Evolutionary conservation across 371 early-diverging fungal species (phyloP).

Genomic region (Fennellomyces sp.): DNA sequence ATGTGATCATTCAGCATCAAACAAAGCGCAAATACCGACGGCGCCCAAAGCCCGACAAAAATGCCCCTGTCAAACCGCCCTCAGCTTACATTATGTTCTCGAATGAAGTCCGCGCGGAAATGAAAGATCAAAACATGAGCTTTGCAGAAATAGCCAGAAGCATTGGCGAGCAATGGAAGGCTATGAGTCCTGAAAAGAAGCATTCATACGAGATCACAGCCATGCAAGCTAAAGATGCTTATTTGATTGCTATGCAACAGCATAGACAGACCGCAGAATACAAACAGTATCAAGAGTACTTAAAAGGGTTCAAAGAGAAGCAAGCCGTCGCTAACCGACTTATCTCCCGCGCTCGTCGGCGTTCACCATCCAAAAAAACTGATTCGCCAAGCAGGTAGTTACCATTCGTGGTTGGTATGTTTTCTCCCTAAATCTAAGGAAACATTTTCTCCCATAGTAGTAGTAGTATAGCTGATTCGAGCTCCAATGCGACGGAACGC

Average conservation of each 20-base stretch:
- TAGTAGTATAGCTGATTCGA: slow-evolving; percentile 9
- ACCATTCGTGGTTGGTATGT: not conserved
- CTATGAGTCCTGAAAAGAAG: slow-evolving; percentile 30
- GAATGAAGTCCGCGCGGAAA: slow-evolving; percentile 51
- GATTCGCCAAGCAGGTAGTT: slow-evolving; percentile 13
- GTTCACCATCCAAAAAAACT: not conserved
- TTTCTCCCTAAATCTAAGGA: not conserved
- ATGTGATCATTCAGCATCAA: not conserved
- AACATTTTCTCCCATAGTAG: not conserved
- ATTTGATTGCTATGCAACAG: slow-evolving; percentile 30
- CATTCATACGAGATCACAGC: slow-evolving; percentile 44
- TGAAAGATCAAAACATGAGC: slow-evolving; percentile 40
- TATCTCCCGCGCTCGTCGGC: not conserved
- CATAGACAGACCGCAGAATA: slow-evolving; percentile 45
- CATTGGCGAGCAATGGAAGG: slow-evolving; percentile 57
- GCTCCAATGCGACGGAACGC: too few relatives aligned
- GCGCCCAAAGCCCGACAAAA: slow-evolving; percentile 55
- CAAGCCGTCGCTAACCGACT: slow-evolving; percentile 3
- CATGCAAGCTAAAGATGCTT: slow-evolving; percentile 39
- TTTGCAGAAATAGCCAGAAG: slow-evolving; percentile 56
- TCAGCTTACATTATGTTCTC: slow-evolving; percentile 65
- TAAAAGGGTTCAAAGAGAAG: slow-evolving; percentile 12
- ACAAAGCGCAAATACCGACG: slow-evolving; percentile 55
- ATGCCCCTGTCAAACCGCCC: slow-evolving; percentile 54
- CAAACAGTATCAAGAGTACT: slow-evolving; percentile 13